phyloP scores from a whole-genome alignment of 768 basidiomycete genomes.

The Leucocoprinus birnbaumii region DNA sequence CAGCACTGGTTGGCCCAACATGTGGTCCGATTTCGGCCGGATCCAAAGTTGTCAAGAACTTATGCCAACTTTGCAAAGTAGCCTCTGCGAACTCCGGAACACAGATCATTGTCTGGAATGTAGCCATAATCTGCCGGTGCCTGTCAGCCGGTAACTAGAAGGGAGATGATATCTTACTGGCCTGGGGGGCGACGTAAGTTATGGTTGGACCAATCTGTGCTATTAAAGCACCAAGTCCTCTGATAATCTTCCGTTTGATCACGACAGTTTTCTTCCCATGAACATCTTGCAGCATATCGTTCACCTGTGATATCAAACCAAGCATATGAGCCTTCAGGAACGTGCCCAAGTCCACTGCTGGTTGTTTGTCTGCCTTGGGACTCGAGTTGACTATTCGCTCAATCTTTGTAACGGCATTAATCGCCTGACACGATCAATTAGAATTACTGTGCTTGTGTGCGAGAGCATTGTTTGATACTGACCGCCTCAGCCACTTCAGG shows the following conservation, averaged over 20 bases:
- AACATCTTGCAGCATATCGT: slow-evolving; percentile 82
- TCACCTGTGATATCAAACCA: slow-evolving; percentile 81
- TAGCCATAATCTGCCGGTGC: slow-evolving; percentile 82
- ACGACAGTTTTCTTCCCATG: slow-evolving; percentile 69
- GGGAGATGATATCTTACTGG: slow-evolving; percentile 26
- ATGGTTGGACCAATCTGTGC: slow-evolving; percentile 67
- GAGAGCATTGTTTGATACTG: too few relatives aligned
- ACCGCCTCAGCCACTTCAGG: slow-evolving; percentile 26
- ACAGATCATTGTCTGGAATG: slow-evolving; percentile 84
- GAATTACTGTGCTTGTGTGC: too few relatives aligned
- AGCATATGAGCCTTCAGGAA: slow-evolving; percentile 79
- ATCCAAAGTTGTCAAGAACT: slow-evolving; percentile 67
- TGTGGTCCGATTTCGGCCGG: slow-evolving; percentile 76
- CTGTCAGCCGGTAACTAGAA: background rate
- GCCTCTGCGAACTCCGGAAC: slow-evolving; percentile 74
- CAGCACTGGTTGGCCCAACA: slow-evolving; percentile 84
- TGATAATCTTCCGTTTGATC: slow-evolving; percentile 74
- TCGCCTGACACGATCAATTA: slow-evolving; percentile 22
- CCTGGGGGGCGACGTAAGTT: slow-evolving; percentile 83
- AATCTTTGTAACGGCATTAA: slow-evolving; percentile 34
- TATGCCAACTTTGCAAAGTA: slow-evolving; percentile 77
- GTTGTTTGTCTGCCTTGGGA: slow-evolving; percentile 23
- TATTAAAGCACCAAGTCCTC: slow-evolving; percentile 76
- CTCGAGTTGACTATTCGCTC: slow-evolving; percentile 40
- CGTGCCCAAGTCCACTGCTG: slow-evolving; percentile 39